Base-by-base conservation (phyloP, 2,329 filamentous ascomycete species). In the Lecanicillium sp. region DNA sequence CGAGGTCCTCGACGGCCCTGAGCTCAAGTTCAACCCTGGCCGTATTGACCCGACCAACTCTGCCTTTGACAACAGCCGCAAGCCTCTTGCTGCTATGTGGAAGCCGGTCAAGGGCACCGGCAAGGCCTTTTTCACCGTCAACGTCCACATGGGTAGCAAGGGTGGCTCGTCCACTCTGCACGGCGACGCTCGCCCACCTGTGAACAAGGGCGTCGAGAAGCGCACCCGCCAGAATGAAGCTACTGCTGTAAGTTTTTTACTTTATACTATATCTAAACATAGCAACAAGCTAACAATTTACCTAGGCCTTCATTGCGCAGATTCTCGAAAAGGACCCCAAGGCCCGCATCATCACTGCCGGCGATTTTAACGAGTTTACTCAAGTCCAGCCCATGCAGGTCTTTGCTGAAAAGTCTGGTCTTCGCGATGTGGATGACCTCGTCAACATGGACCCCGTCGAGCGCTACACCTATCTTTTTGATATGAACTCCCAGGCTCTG, bases 351-450 rank as follows among this genome's bases (percentile, higher is more conserved):
- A 68, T 85, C 43, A 60, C 68, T 3, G 71, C 75, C 0, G 82
- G 82, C 18, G 82, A 86, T 59, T 85, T 80, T 54, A 85, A 86
- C 64, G 82, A 86, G 55, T 85, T 83, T 53, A 54, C 70, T 5
- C 78, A 79, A 44, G 79, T 78, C 9, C 51, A 67, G 53, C 80
- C 81, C 2, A 56, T 85, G 35, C 54, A 66, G 43, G 60, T 60
- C 2, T 83, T 85, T 45, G 51, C 62, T 2, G 45, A 56, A 4
- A 60, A 67, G 15, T 80, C 75, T 0, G 69, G 71, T 3, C 62
- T 85, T 33, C 47, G 65, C 25, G 79, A 85, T 45, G 59, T 84
- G 2, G 80, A 85, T 48, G 77, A 71, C 5, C 75, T 72, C 1
- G 70, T 64, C 4, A 63, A 62, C 5, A 68, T 77, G 9, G 58